A percentile compares a stretch with the other conserved stretches of the same genome.
Conservation (phyloP, 352 stramenopile species). For the Phytophthora rubi region DNA sequence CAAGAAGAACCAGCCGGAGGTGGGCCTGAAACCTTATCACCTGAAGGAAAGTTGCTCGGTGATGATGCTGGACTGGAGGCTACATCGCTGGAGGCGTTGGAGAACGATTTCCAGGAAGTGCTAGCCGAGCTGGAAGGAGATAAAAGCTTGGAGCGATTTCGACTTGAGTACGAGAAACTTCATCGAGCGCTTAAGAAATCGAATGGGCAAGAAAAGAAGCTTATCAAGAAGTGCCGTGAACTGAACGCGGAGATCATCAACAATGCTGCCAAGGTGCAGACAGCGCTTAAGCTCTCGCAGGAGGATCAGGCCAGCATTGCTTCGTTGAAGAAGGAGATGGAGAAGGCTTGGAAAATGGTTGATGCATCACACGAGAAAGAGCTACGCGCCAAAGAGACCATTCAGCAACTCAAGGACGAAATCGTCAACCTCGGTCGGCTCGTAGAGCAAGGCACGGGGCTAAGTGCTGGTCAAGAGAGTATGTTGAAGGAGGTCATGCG, state of each 20-base stretch:
- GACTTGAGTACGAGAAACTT: slow-evolving; percentile 96
- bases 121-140: slow-evolving; percentile 92
- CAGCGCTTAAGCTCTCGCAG: slow-evolving; percentile 94
- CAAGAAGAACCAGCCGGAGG: slow-evolving; percentile 11
- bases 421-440: slow-evolving; percentile 95
- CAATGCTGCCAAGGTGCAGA: slow-evolving; percentile 96
- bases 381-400: slow-evolving; percentile 94
- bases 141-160: slow-evolving; percentile 94
- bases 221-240: slow-evolving; percentile 96
- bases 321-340: slow-evolving; percentile 96
- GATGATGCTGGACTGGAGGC: slow-evolving; percentile 59
- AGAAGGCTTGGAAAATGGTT: slow-evolving; percentile 95
- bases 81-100: slow-evolving; percentile 85
- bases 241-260: slow-evolving; percentile 96
- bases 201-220: slow-evolving; percentile 94
- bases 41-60: slow-evolving; percentile 54
- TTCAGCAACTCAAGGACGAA: slow-evolving; percentile 96
- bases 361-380: slow-evolving; percentile 96
- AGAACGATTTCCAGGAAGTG: slow-evolving; percentile 95
- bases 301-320: slow-evolving; percentile 94
- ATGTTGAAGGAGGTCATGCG: slow-evolving; percentile 92
- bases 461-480: slow-evolving; percentile 94
- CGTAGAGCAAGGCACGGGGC: slow-evolving; percentile 93
- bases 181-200: slow-evolving; percentile 94
- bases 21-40: slow-evolving; percentile 22